Evolutionary conservation across 129 eudicot species (phyloP).

Genomic region (Flaveria sonorensis): DNA sequence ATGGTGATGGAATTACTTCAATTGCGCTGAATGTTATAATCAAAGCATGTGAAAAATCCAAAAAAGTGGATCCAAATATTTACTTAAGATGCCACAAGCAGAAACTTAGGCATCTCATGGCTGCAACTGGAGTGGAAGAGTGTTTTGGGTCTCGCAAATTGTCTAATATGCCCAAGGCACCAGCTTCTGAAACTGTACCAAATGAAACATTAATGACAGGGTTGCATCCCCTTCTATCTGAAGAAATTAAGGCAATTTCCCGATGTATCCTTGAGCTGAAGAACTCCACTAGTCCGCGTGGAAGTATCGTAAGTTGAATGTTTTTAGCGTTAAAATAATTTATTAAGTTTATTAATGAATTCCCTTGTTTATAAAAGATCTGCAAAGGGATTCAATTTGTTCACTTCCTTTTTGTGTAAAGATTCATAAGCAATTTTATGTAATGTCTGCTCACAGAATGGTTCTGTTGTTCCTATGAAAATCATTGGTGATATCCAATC

Average conservation of each 20-base stretch:
- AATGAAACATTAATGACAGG: constrained; percentile 49
- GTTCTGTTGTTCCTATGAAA: constrained; percentile 43
- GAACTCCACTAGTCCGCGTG: constrained; percentile 48
- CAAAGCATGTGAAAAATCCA: constrained; percentile 69
- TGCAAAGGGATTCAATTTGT: constrained; percentile 20
- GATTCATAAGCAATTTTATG: constrained; percentile 15
- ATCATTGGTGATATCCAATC: constrained; percentile 72
- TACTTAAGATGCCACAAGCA: constrained; percentile 72
- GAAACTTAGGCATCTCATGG: constrained; percentile 72
- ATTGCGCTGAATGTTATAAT: constrained; percentile 67
- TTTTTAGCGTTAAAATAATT: background rate
- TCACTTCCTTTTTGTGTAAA: background rate
- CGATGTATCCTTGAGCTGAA: constrained; percentile 59
- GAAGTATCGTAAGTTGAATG: constrained; percentile 57
- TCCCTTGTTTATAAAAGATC: background rate
- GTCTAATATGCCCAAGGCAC: constrained; percentile 25
- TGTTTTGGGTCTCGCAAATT: constrained; percentile 41
- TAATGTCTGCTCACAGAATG: constrained; percentile 51
- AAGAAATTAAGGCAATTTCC: constrained; percentile 84
- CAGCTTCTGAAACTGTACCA: constrained; percentile 46
- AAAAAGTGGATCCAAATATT: constrained; percentile 54
- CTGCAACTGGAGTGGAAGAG: constrained; percentile 63
- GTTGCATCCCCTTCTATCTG: constrained; percentile 60
- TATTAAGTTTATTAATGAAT: background rate
- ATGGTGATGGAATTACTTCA: constrained; percentile 45